phyloP scores from a whole-genome alignment of 345 rosid genomes.

The Populus deltoides region DNA sequence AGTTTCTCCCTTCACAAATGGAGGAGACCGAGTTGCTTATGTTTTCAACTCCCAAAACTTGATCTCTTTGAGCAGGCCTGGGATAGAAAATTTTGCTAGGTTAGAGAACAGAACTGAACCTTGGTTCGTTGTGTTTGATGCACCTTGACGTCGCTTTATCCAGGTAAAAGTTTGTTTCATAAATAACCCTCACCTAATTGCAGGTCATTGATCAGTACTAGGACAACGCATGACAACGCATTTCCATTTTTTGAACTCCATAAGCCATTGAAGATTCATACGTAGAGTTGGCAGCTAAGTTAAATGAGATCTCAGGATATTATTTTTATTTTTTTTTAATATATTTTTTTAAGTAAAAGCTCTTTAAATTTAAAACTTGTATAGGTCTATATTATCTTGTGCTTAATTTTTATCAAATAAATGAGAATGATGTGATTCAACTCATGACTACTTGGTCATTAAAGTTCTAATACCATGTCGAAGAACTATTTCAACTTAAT shows the following conservation, averaged over 20 bases:
- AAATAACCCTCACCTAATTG: background rate
- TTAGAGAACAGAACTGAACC: background rate
- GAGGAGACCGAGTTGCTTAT: background rate
- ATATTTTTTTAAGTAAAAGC: no score
- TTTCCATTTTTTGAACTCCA: background rate
- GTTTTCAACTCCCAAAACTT: background rate
- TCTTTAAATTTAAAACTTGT: no score
- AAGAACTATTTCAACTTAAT: no score
- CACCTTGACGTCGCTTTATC: background rate
- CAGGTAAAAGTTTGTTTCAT: background rate
- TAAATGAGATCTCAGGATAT: no score
- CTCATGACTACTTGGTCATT: no score
- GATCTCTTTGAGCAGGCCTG: background rate
- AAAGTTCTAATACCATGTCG: no score
- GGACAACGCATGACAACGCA: background rate
- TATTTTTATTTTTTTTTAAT: no score
- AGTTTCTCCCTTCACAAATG: background rate
- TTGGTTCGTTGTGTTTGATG: background rate
- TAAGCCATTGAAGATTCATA: background rate
- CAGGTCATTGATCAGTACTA: no score
- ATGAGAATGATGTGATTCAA: no score
- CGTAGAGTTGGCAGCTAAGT: background rate
- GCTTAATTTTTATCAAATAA: no score
- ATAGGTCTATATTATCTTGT: no score
- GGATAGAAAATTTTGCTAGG: background rate